These are phyloP conservation scores for Cercophora scortea DNA, from an alignment of 495 filamentous ascomycete species.

Conservation along the genomic window DNA sequence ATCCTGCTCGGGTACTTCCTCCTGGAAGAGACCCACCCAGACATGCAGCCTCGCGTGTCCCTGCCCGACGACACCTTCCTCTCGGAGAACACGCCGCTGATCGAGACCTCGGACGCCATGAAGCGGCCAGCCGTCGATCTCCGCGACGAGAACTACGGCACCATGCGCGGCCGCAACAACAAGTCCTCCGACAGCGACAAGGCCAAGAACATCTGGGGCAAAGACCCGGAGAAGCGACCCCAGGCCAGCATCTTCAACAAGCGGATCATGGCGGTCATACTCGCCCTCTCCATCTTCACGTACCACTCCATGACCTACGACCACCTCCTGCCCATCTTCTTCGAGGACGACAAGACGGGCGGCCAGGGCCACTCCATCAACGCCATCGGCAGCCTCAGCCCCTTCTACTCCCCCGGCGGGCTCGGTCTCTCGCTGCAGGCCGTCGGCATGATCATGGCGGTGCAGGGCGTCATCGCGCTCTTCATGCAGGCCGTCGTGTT, in stretches of 20 bases:
- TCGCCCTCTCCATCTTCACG: conserved; percentile 73
- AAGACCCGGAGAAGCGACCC: conserved; percentile 22
- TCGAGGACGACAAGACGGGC: conserved; percentile 56
- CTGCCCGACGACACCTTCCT: conserved; percentile 46
- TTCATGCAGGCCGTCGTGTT: conserved; percentile 73
- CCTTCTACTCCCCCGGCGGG: conserved; percentile 61
- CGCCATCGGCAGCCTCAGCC: conserved; percentile 15
- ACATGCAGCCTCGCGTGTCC: conserved; percentile 56
- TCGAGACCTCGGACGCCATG: conserved; percentile 63
- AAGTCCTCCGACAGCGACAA: conserved; percentile 12
- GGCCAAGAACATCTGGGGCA: conserved; percentile 18
- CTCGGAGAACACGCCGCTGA: conserved; percentile 57
- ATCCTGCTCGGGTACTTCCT: conserved; percentile 67
- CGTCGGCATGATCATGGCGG: conserved; percentile 70
- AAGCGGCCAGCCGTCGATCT: conserved; percentile 64
- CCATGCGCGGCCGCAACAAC: conserved; percentile 55
- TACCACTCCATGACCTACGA: conserved; percentile 88
- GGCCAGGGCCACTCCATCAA: conserved; percentile 8
- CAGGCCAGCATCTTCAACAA: conserved; percentile 45
- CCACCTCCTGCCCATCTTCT: conserved; percentile 74
- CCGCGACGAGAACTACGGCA: conserved; percentile 69
- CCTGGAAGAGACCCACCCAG: conserved; percentile 74
- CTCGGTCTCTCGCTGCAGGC: conserved; percentile 64
- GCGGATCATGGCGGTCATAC: conserved; percentile 58
- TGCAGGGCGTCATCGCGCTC: conserved; percentile 72